phyloP scores from a whole-genome alignment of 306 rosid species.

The Casuarina glauca region DNA sequence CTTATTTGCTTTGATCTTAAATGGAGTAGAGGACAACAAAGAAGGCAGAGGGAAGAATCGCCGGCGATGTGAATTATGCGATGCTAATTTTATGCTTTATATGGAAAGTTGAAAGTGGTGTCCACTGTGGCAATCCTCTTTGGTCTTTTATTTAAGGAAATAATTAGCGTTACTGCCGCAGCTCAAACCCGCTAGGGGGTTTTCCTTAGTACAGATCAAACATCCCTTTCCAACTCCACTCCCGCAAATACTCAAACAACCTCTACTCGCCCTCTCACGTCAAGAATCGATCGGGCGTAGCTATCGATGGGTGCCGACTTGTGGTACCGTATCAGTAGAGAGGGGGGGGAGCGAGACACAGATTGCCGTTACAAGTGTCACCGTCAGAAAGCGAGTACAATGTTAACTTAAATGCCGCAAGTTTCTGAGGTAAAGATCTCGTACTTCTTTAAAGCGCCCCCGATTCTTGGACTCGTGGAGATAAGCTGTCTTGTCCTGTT shows the following conservation, averaged over 20 bases:
- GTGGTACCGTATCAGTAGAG: conserved; percentile 13
- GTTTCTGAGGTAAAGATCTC: conserved; percentile 16
- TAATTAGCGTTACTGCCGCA: not conserved
- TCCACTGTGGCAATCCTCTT: not conserved
- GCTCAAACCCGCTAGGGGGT: conserved; percentile 7
- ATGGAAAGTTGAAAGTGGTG: conserved; percentile 43
- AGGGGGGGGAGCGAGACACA: not conserved
- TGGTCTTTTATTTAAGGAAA: conserved; percentile 20
- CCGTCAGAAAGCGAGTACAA: not conserved
- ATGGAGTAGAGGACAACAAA: not conserved
- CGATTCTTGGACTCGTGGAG: conserved; percentile 32
- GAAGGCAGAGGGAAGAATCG: not conserved
- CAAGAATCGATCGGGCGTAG: not conserved
- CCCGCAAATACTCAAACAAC: not conserved
- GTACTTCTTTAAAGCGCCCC: conserved; percentile 30
- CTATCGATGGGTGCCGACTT: conserved; percentile 14
- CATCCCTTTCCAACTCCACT: not conserved
- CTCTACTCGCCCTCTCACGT: conserved; percentile 15
- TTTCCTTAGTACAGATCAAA: conserved; percentile 1
- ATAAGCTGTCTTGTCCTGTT: conserved; percentile 12
- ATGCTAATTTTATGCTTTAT: conserved; percentile 41
- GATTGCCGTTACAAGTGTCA: conserved; percentile 30
- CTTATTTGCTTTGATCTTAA: conserved; percentile 15
- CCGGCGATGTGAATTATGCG: conserved; percentile 18
- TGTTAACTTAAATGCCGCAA: not conserved